Evolutionary conservation across 371 early-diverging fungal genomes (phyloP).

Genomic region (Lichtheimia hyalospora): DNA sequence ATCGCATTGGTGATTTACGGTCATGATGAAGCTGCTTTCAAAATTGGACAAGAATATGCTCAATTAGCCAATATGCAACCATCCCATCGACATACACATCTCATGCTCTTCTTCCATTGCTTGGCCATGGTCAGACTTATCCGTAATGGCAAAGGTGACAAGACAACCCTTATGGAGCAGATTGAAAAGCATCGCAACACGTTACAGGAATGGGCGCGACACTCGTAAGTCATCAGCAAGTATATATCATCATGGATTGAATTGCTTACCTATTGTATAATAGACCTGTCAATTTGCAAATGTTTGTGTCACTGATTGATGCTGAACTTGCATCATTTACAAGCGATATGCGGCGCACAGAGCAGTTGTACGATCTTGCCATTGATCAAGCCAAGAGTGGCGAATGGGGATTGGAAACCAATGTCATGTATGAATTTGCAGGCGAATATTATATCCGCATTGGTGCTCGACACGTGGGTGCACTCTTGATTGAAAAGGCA

Average conservation of each 20-base stretch:
- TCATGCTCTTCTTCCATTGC: slow-evolving; percentile 43
- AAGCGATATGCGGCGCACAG: slow-evolving; percentile 19
- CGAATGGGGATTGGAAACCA: slow-evolving; percentile 33
- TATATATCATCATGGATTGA: not conserved
- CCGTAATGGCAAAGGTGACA: slow-evolving; percentile 8
- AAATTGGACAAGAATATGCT: slow-evolving; percentile 28
- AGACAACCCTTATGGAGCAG: slow-evolving; percentile 8
- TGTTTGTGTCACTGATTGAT: slow-evolving; percentile 37
- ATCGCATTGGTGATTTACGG: slow-evolving; percentile 30
- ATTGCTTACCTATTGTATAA: not conserved
- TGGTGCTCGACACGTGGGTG: slow-evolving; percentile 26
- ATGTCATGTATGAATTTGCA: slow-evolving; percentile 38
- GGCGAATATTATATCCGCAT: slow-evolving; percentile 37
- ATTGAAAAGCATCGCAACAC: slow-evolving; percentile 18
- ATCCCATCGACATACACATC: slow-evolving; percentile 36
- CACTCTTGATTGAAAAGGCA: slow-evolving; percentile 33
- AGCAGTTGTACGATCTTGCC: slow-evolving; percentile 34
- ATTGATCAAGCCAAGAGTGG: slow-evolving; percentile 39
- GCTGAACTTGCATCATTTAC: slow-evolving; percentile 42
- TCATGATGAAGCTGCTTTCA: slow-evolving; percentile 27
- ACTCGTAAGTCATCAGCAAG: slow-evolving; percentile 19
- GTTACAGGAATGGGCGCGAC: slow-evolving; percentile 34
- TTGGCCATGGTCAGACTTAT: slow-evolving; percentile 32
- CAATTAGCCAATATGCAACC: slow-evolving; percentile 31
- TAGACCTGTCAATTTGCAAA: slow-evolving; percentile 28